These are phyloP conservation scores for Aureobasidium leucospermi DNA, from an alignment of 2,329 filamentous ascomycete genomes.

Conservation along the genomic window DNA sequence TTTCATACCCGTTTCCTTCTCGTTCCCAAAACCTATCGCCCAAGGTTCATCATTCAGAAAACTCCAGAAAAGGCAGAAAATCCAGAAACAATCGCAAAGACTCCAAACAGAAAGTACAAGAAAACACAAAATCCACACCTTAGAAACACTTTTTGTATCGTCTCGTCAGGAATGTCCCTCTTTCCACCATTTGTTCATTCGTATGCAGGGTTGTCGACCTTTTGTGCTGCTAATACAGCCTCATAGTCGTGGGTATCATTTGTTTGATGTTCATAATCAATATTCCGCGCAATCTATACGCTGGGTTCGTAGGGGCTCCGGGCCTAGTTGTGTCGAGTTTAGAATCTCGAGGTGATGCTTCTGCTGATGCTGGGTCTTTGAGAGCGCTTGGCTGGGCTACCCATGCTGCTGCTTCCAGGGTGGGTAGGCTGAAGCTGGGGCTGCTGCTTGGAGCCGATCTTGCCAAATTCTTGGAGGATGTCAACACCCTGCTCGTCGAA, in stretches of 20 bases:
- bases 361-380: conserved; percentile 15
- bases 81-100: neutral
- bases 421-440: conserved; percentile 2
- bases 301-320: neutral
- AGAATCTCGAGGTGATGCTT: conserved; percentile 18
- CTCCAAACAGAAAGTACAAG: neutral
- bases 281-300: conserved; percentile 7
- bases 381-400: conserved; percentile 16
- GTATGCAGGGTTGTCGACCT: conserved; percentile 4
- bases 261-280: conserved; percentile 7
- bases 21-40: neutral
- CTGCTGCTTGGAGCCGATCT: conserved; percentile 49
- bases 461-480: conserved; percentile 67
- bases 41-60: neutral
- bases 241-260: conserved; percentile 13
- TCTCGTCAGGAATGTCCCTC: neutral
- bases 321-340: neutral
- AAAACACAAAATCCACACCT: conserved; percentile 7
- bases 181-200: conserved; percentile 11
- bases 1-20: conserved; percentile 3
- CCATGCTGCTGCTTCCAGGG: neutral
- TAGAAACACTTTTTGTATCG: conserved; percentile 10
- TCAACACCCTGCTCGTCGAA: conserved; percentile 56
- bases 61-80: neutral
- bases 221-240: neutral